Conservation (phyloP, 176 grass and related monocot species). For the Rhipidocladum racemiflorum region DNA sequence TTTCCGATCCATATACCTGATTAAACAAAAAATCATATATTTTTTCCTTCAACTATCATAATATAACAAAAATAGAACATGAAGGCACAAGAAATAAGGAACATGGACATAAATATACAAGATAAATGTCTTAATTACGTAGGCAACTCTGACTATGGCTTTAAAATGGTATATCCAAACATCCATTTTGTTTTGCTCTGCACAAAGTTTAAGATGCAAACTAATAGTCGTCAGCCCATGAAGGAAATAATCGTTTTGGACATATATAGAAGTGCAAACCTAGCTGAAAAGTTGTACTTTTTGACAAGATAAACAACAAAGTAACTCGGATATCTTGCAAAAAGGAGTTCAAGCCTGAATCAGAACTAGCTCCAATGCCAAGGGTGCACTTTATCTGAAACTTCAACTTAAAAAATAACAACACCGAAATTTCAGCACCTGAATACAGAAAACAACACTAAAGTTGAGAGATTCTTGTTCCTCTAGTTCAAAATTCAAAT, state of each 20-base stretch:
- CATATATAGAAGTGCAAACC: background rate
- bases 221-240: background rate
- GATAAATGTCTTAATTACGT: background rate
- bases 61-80: background rate
- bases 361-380: background rate
- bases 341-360: background rate
- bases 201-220: background rate
- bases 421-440: too few relatives aligned
- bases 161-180: constrained; percentile 14
- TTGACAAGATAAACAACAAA: background rate
- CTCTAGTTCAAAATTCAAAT: background rate
- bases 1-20: constrained; percentile 66
- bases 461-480: background rate
- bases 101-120: background rate
- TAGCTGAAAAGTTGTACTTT: background rate
- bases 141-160: background rate
- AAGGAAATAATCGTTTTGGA: background rate
- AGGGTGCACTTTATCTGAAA: background rate
- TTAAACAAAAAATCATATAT: background rate
- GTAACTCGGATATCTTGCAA: background rate
- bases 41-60: background rate
- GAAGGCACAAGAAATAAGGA: background rate
- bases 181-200: background rate
- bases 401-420: background rate
- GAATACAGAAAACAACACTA: too few relatives aligned